Evolutionary conservation across 2,329 filamentous ascomycete species (phyloP).

Genomic region (Chlorencoelia australis): DNA sequence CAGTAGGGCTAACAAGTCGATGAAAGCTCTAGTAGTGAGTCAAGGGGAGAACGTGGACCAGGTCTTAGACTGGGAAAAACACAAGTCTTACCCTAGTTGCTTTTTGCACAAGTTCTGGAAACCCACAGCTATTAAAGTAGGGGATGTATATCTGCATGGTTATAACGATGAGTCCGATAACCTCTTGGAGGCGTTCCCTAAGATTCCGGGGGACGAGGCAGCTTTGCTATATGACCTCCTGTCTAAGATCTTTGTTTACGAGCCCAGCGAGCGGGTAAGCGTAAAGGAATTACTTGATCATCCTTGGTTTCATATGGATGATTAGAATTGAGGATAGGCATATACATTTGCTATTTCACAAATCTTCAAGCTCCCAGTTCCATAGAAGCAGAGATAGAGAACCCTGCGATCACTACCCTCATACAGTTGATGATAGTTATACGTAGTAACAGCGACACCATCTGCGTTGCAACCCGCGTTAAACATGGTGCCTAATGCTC

Average conservation of each 20-base stretch:
- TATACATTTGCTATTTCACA: neutral
- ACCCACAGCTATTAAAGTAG: conserved; percentile 3
- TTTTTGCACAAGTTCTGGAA: conserved; percentile 12
- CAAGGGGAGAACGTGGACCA: neutral
- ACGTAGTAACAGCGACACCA: too few relatives aligned
- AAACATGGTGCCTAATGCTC: too few relatives aligned
- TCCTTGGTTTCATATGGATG: conserved; percentile 19
- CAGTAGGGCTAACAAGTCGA: too few relatives aligned
- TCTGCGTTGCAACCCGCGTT: too few relatives aligned
- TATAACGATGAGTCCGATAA: conserved; percentile 11
- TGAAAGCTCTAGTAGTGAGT: conserved; percentile 2
- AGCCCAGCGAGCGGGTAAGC: conserved; percentile 14
- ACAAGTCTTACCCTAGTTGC: conserved; percentile 9
- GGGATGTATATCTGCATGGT: conserved; percentile 9
- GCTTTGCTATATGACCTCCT: conserved; percentile 18
- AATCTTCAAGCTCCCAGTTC: neutral
- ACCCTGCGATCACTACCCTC: neutral
- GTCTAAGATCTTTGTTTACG: conserved; percentile 20
- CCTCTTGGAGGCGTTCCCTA: conserved; percentile 8
- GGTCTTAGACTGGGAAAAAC: neutral
- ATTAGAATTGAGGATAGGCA: neutral
- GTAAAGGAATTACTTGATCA: conserved; percentile 17
- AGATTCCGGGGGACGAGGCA: conserved; percentile 16
- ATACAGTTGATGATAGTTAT: neutral
- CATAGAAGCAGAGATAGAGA: neutral